phyloP scores from a whole-genome alignment of 129 eudicot species.

The Gnaphalium uliginosum region DNA sequence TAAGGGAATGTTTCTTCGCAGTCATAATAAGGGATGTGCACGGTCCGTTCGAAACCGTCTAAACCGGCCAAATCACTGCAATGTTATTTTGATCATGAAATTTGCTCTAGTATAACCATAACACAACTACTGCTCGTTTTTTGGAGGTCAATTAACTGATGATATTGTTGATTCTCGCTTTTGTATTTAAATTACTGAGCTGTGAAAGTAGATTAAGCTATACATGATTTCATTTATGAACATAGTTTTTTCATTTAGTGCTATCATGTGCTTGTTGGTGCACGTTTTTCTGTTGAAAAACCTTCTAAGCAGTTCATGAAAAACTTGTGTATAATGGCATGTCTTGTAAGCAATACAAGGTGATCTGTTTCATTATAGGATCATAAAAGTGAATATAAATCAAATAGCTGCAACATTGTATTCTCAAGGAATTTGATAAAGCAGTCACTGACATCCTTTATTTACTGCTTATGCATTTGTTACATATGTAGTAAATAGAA shows the following conservation, averaged over 20 bases:
- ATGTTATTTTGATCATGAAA: background rate
- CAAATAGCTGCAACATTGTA: slow-evolving; percentile 2
- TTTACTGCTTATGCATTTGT: slow-evolving; percentile 28
- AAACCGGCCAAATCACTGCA: background rate
- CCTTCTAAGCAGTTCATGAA: no score
- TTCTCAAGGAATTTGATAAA: slow-evolving; percentile 13
- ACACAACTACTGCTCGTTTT: background rate
- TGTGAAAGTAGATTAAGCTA: background rate
- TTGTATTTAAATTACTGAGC: background rate
- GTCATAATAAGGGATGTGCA: slow-evolving; percentile 48
- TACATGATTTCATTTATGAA: background rate
- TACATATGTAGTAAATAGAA: slow-evolving; percentile 15
- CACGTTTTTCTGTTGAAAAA: no score
- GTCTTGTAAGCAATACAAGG: background rate
- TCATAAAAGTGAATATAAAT: background rate
- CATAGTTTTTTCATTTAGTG: background rate
- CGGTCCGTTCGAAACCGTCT: background rate
- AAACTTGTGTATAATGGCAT: no score
- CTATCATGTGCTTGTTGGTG: background rate
- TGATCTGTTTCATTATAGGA: background rate
- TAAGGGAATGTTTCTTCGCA: slow-evolving; percentile 45
- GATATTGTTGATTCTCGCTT: background rate
- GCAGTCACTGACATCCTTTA: slow-evolving; percentile 20
- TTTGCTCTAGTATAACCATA: background rate
- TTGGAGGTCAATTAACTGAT: background rate